Evolutionary conservation across 768 basidiomycete genomes (phyloP).

Genomic region (Collybiopsis luxurians): DNA sequence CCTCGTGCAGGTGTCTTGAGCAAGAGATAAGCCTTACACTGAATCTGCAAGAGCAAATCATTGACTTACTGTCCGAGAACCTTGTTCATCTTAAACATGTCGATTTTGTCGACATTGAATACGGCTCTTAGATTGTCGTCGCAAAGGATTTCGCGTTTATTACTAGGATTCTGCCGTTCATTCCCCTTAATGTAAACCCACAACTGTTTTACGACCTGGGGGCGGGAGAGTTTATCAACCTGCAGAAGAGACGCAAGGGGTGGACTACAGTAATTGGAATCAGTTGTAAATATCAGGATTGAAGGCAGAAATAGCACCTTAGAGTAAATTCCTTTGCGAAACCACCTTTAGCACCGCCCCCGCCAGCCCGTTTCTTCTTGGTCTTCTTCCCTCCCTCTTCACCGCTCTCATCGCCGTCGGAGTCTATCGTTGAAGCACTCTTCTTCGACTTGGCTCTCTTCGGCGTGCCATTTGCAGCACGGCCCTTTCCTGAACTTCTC

Average conservation of each 20-base stretch:
- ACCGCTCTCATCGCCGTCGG: conserved; percentile 51
- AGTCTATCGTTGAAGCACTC: conserved; percentile 52
- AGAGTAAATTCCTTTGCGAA: conserved; percentile 76
- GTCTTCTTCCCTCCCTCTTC: conserved; percentile 37
- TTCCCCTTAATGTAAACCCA: conserved; percentile 88
- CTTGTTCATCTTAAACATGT: conserved; percentile 98
- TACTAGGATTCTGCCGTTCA: conserved; percentile 79
- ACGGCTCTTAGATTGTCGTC: conserved; percentile 70
- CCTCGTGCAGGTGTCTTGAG: conserved; percentile 1
- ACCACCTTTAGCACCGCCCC: conserved; percentile 60
- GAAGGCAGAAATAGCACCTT: conserved; percentile 44
- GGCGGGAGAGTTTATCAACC: conserved; percentile 70
- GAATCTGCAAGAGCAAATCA: not conserved
- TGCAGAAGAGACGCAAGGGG: conserved; percentile 72
- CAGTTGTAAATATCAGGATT: not conserved
- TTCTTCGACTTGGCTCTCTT: conserved; percentile 44
- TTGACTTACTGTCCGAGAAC: conserved; percentile 67
- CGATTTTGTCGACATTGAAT: conserved; percentile 78
- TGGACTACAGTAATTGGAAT: conserved; percentile 43
- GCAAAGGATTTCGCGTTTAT: conserved; percentile 84
- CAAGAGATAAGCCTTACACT: not conserved
- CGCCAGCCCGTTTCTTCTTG: conserved; percentile 40
- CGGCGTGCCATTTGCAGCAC: conserved; percentile 37
- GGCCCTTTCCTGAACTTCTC: conserved; percentile 36
- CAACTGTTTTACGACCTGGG: conserved; percentile 86